Evolutionary conservation across 345 rosid species (phyloP).

Genomic region (Lepidium aucheri): DNA sequence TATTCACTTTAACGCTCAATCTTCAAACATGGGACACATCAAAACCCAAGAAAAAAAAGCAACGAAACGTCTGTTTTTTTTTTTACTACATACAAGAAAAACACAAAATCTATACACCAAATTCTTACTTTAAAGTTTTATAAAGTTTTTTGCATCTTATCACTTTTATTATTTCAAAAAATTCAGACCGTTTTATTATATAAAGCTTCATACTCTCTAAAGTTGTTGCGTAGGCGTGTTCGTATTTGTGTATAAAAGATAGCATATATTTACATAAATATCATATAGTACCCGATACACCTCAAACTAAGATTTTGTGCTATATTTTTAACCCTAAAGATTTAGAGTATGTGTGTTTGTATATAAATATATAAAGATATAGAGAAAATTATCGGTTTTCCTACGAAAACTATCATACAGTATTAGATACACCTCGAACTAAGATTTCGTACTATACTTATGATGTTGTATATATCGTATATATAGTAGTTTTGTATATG

Average conservation of each 20-base stretch:
- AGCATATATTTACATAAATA: too few relatives aligned
- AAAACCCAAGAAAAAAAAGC: constrained; percentile 22
- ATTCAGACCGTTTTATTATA: background rate
- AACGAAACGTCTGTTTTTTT: constrained; percentile 13
- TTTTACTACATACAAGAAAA: background rate
- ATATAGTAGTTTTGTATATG: background rate
- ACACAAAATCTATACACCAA: background rate
- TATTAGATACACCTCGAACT: too few relatives aligned
- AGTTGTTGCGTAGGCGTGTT: background rate
- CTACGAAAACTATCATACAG: too few relatives aligned
- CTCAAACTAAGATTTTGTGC: too few relatives aligned
- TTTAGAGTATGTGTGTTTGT: too few relatives aligned
- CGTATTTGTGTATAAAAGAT: background rate
- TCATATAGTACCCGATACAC: too few relatives aligned
- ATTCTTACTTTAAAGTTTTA: constrained; percentile 18
- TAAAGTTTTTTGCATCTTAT: constrained; percentile 4
- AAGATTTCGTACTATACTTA: too few relatives aligned
- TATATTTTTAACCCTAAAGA: too few relatives aligned
- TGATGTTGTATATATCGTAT: background rate
- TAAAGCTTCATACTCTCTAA: background rate
- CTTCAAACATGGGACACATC: constrained; percentile 32
- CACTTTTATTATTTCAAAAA: background rate
- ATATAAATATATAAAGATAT: too few relatives aligned
- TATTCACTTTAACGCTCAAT: constrained; percentile 35
- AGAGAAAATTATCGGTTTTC: too few relatives aligned